Base-by-base conservation (phyloP, 192 early-diverging fungal species). In the Coemansia sp. region DNA sequence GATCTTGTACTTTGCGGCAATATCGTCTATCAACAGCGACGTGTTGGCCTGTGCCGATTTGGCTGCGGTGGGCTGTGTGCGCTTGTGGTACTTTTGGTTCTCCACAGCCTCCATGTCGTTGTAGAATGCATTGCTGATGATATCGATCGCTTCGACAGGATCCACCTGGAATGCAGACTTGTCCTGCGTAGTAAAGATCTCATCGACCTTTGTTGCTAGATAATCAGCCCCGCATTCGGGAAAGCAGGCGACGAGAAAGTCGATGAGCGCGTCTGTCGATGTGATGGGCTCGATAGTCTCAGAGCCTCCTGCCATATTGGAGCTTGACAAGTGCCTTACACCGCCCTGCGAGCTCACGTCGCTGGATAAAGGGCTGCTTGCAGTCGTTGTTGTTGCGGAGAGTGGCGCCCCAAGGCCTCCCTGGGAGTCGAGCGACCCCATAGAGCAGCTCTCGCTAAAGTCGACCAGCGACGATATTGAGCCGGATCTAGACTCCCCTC, bases 181-280 rank as follows among this genome's bases (percentile, higher is more conserved):
- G 16, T 57, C 60, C 45, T 28, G 51, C 25, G 42, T 57, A 26
- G 33, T 35, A 34, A 72, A 75, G 7, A 72, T 72, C 40, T 69
- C 67, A 16, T 46, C 34, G 0, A 64, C 63, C 34, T 72, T 75
- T 35, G 70, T 64, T 6, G 46, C 42, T 34, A 81, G 60, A 34
- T 81, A 81, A 29, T 75, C 70, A 18, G 25, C 26, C 31, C 78
- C 67, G 45, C 78, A 81, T 52, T 81, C 72, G 6, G 78, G 78
- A n/a, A 81, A 81, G 28, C 78, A 81, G 4, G 72, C 66, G 4
- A 31, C 46, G 5, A 81, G 70, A 18, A 81, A 81, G 3, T 66
- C 73, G 0, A 64, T 31, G 28, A 81, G 70, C 10, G 48, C 64
- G 18, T 72, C 51, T 2, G 70, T 45, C 18, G 78, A 75, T 2